These are phyloP conservation scores for Brassica balearica DNA, from an alignment of 441 rosid species.

Conservation along the genomic window DNA sequence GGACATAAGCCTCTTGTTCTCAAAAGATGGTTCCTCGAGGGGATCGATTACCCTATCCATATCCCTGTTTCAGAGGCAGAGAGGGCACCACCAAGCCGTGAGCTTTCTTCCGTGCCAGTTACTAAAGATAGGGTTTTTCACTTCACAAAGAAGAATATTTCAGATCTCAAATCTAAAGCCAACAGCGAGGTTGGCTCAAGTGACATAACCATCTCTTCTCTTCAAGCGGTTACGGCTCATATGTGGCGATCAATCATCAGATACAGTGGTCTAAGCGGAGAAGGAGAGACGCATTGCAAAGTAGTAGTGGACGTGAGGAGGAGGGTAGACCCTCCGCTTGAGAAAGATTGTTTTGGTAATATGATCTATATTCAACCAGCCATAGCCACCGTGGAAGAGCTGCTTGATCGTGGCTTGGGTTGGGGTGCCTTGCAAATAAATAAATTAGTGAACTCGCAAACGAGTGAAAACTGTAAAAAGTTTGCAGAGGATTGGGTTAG, in stretches of 20 bases:
- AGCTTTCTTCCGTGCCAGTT: not conserved
- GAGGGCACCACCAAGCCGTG: not conserved
- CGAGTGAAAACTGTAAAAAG: not conserved
- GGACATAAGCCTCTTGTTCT: not conserved
- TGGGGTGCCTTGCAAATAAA: not conserved
- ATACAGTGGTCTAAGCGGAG: not conserved
- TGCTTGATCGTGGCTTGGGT: not conserved
- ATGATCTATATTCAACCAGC: not conserved
- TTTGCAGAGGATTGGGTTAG: not conserved
- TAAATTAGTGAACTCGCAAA: not conserved
- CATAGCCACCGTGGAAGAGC: not conserved
- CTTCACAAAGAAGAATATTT: constrained; percentile 42
- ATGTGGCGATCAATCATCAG: constrained; percentile 42
- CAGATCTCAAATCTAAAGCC: constrained; percentile 47
- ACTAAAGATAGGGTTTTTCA: constrained; percentile 36
- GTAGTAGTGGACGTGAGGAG: not conserved
- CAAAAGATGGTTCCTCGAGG: not conserved
- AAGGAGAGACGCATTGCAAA: not conserved
- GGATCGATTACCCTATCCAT: not conserved
- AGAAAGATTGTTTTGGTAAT: not conserved
- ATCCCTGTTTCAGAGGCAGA: not conserved
- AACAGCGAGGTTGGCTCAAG: constrained; percentile 33
- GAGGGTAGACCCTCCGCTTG: not conserved
- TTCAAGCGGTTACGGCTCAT: constrained; percentile 52
- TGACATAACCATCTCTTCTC: constrained; percentile 40